Percentiles rank a stretch among this genome's conserved stretches.
Evolutionary conservation across 2,329 filamentous ascomycete species (phyloP).

Genomic region (Aspergillus amoenus): DNA sequence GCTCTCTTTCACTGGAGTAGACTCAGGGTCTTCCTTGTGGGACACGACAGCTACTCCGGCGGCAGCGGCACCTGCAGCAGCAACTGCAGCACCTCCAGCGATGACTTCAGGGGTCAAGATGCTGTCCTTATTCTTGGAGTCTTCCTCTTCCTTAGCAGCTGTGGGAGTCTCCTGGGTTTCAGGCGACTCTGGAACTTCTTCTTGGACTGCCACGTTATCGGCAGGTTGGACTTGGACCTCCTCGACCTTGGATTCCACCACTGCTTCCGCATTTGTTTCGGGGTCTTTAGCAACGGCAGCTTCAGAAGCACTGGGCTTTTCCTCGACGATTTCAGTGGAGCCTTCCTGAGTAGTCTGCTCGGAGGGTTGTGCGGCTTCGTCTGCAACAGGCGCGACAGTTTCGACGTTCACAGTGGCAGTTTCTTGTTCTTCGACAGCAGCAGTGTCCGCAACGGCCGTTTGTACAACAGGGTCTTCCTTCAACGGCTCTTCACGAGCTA

Average conservation of each 20-base stretch:
- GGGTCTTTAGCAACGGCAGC: constrained; percentile 2
- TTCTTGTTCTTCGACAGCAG: constrained; percentile 4
- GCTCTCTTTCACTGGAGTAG: constrained; percentile 12
- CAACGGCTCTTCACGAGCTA: constrained; percentile 3
- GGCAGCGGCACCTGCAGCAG: constrained; percentile 24
- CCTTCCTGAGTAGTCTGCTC: not conserved
- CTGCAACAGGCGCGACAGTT: not conserved
- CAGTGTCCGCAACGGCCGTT: not conserved
- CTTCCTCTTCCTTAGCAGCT: constrained; percentile 7
- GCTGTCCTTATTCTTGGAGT: constrained; percentile 19
- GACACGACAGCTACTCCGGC: constrained; percentile 22
- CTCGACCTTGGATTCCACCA: constrained; percentile 9
- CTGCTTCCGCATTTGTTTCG: not conserved
- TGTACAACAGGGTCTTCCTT: constrained; percentile 4
- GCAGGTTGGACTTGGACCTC: constrained; percentile 1
- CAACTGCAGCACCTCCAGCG: constrained; percentile 26
- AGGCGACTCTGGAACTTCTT: not conserved
- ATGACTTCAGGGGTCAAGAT: constrained; percentile 24
- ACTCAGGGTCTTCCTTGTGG: constrained; percentile 20
- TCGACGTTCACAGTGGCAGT: not conserved
- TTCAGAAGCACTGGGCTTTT: not conserved
- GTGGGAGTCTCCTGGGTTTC: constrained; percentile 10
- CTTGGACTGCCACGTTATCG: not conserved
- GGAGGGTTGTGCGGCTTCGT: not conserved
- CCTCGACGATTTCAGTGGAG: not conserved